These are phyloP conservation scores for Coemansia sp. DNA, from an alignment of 192 early-diverging fungal species.

Conservation along the genomic window DNA sequence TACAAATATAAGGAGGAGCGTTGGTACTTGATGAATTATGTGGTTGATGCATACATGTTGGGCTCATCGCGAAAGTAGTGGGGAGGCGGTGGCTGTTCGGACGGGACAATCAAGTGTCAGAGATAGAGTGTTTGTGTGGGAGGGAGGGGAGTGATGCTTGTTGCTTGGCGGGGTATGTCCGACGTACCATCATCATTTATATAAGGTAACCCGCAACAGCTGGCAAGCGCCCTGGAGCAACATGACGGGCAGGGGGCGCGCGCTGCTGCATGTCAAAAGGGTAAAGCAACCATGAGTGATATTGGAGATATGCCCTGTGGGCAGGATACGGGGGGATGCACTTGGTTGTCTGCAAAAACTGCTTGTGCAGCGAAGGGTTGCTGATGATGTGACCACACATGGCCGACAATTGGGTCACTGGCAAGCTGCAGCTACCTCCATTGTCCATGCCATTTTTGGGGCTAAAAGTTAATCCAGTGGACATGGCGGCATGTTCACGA, in stretches of 20 bases:
- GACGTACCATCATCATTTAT: background rate
- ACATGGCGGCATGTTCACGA: background rate
- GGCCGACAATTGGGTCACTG: background rate
- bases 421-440: background rate
- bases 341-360: background rate
- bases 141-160: background rate
- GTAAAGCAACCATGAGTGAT: background rate
- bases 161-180: background rate
- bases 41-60: conserved; percentile 10
- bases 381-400: background rate
- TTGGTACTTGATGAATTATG: background rate
- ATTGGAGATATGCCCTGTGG: background rate
- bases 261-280: background rate
- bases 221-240: background rate
- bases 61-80: background rate
- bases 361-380: background rate
- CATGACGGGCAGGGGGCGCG: background rate
- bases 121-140: background rate
- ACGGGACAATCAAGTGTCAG: background rate
- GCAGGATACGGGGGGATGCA: background rate
- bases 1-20: background rate
- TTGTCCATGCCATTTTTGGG: background rate
- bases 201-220: background rate
- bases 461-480: background rate
- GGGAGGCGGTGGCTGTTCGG: background rate